Percentiles rank a stretch among this genome's conserved stretches.
These are phyloP conservation scores for Crotalaria pallida DNA, from an alignment of 306 rosid genomes.

Conservation along the genomic window DNA sequence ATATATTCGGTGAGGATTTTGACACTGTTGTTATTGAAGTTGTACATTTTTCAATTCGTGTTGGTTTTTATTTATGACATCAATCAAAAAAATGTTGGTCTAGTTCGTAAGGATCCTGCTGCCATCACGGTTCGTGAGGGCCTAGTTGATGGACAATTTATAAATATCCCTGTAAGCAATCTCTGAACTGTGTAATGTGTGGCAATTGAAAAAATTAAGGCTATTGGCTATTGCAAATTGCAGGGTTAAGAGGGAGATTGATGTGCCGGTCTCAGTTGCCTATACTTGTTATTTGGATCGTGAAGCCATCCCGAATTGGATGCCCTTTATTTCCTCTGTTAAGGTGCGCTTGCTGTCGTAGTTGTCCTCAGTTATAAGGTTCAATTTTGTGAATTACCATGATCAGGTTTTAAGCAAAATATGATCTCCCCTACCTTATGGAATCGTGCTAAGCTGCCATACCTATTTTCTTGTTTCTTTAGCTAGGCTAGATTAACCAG, in stretches of 20 bases:
- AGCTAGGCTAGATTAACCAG: neutral
- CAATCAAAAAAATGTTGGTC: too few species aligned
- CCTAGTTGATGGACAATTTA: too few species aligned
- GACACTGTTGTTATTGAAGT: neutral
- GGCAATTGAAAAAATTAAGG: neutral
- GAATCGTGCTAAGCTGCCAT: neutral
- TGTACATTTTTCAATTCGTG: neutral
- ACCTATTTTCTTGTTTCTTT: neutral
- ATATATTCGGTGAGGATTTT: neutral
- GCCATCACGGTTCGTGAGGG: too few species aligned
- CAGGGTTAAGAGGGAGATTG: constrained; percentile 87
- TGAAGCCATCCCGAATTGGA: constrained; percentile 86
- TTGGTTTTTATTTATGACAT: neutral
- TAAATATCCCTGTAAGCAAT: too few species aligned
- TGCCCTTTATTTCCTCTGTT: constrained; percentile 92
- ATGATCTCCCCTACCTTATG: neutral
- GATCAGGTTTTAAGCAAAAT: too few species aligned
- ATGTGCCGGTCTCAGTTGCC: constrained; percentile 76
- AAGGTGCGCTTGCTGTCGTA: constrained; percentile 41
- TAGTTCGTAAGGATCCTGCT: too few species aligned
- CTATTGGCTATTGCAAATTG: constrained; percentile 59
- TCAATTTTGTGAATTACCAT: neutral
- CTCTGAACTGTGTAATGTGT: too few species aligned
- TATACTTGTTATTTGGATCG: constrained; percentile 79
- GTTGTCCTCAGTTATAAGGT: neutral